These are phyloP conservation scores for Emmonsiellopsis sp. DNA, from an alignment of 2,329 filamentous ascomycete species.

Conservation along the genomic window DNA sequence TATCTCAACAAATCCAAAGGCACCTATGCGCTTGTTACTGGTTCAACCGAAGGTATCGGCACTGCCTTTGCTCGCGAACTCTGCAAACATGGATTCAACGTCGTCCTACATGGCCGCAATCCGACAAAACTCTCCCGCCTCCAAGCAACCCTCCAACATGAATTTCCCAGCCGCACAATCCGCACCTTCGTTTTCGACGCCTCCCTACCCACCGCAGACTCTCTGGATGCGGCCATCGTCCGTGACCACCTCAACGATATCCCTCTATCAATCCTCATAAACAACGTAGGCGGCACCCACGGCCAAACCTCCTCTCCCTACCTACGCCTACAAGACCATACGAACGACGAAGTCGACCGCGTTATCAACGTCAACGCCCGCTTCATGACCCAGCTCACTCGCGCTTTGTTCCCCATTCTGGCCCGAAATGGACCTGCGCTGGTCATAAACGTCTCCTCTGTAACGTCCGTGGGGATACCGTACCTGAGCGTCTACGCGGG, in stretches of 20 bases:
- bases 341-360: conserved; percentile 29
- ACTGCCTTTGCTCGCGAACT: conserved; percentile 43
- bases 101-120: conserved; percentile 50
- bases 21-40: conserved; percentile 44
- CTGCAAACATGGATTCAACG: conserved; percentile 43
- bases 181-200: conserved; percentile 39
- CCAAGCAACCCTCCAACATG: conserved; percentile 28
- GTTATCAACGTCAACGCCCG: conserved; percentile 40
- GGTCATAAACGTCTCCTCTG: conserved; percentile 43
- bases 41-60: conserved; percentile 48
- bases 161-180: conserved; percentile 33
- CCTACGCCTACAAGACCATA: conserved; percentile 21
- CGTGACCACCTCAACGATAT: conserved; percentile 22
- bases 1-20: conserved; percentile 12
- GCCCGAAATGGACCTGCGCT: conserved; percentile 33
- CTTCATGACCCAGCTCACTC: conserved; percentile 43
- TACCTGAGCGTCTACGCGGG: conserved; percentile 38
- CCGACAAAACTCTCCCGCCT: conserved; percentile 37
- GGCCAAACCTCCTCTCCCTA: conserved; percentile 13
- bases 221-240: conserved; percentile 17
- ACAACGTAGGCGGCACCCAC: conserved; percentile 44
- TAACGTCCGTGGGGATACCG: conserved; percentile 38
- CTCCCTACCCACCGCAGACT: conserved; percentile 12
- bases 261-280: conserved; percentile 45
- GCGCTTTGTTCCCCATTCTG: conserved; percentile 38